Evolutionary conservation across 768 basidiomycete genomes (phyloP).

Genomic region (Auriscalpium microsporum): DNA sequence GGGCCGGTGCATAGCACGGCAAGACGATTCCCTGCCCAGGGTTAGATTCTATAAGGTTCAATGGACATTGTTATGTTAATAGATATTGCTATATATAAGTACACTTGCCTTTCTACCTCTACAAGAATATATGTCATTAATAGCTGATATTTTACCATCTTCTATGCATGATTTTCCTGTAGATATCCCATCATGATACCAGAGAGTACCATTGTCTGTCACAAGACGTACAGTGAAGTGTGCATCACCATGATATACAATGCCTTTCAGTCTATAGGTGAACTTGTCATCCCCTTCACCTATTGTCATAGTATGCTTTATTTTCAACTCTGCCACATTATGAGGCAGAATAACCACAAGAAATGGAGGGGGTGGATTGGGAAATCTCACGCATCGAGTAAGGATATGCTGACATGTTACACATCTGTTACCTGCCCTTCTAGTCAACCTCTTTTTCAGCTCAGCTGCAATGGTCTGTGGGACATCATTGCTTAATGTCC

Average conservation of each 20-base stretch:
- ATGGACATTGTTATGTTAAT: background rate
- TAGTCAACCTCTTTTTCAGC: background rate
- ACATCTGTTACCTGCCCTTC: background rate
- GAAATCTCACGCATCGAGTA: background rate
- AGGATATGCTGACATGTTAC: background rate
- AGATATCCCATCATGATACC: conserved; percentile 20
- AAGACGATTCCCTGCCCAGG: background rate
- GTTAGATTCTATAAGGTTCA: background rate
- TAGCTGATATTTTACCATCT: background rate
- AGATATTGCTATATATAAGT: background rate
- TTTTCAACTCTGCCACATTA: background rate
- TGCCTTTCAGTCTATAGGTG: conserved; percentile 8
- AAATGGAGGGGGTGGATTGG: background rate
- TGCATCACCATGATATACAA: conserved; percentile 16
- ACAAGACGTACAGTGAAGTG: conserved; percentile 20
- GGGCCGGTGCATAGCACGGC: background rate
- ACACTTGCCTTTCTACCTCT: background rate
- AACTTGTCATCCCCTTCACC: background rate
- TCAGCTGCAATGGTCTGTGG: background rate
- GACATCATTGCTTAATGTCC: background rate
- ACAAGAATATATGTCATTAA: background rate
- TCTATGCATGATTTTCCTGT: background rate
- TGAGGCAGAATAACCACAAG: background rate
- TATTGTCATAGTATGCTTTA: background rate
- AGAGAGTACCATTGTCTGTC: conserved; percentile 10